Evolutionary conservation across 2,329 filamentous ascomycete species (phyloP).

Genomic region (Fusarium sp.): DNA sequence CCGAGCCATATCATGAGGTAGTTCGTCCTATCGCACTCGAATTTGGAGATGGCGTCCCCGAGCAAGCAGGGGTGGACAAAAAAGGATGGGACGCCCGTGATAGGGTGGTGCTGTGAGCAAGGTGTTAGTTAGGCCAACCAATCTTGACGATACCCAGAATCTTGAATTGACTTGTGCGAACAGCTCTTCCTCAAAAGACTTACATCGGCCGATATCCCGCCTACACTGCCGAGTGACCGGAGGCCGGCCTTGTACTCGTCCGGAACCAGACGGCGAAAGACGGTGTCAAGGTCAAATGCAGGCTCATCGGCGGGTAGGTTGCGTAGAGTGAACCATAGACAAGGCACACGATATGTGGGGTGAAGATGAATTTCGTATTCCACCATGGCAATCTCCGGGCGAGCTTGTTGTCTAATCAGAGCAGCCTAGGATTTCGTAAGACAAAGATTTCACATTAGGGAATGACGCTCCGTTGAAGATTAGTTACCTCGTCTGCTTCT

Average conservation of each 20-base stretch:
- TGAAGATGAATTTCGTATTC: slow-evolving; percentile 82
- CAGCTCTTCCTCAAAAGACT: slow-evolving; percentile 58
- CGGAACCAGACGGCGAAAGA: slow-evolving; percentile 79
- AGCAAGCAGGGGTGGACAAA: slow-evolving; percentile 95
- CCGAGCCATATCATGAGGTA: slow-evolving; percentile 93
- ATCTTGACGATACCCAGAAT: slow-evolving; percentile 49
- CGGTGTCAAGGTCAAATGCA: slow-evolving; percentile 73
- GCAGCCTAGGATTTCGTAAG: slow-evolving; percentile 56
- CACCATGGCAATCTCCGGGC: slow-evolving; percentile 62
- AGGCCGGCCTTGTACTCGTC: slow-evolving; percentile 72
- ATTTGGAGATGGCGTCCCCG: slow-evolving; percentile 80
- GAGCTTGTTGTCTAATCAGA: slow-evolving; percentile 52
- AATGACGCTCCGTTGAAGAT: slow-evolving; percentile 19
- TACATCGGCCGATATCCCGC: slow-evolving; percentile 82
- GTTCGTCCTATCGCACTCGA: slow-evolving; percentile 71
- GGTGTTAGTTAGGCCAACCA: slow-evolving; percentile 57
- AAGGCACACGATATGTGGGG: slow-evolving; percentile 79
- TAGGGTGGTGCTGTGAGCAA: slow-evolving; percentile 79
- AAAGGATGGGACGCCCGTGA: slow-evolving; percentile 82
- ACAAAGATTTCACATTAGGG: slow-evolving; percentile 15
- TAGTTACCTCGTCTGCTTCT: slow-evolving; percentile 64
- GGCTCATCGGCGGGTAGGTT: slow-evolving; percentile 68
- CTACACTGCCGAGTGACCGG: slow-evolving; percentile 72
- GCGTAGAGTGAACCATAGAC: slow-evolving; percentile 80
- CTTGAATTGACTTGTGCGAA: slow-evolving; percentile 51